Evolutionary conservation across 2,329 filamentous ascomycete genomes (phyloP).

Genomic region (Pseudogymnoascus sp.): DNA sequence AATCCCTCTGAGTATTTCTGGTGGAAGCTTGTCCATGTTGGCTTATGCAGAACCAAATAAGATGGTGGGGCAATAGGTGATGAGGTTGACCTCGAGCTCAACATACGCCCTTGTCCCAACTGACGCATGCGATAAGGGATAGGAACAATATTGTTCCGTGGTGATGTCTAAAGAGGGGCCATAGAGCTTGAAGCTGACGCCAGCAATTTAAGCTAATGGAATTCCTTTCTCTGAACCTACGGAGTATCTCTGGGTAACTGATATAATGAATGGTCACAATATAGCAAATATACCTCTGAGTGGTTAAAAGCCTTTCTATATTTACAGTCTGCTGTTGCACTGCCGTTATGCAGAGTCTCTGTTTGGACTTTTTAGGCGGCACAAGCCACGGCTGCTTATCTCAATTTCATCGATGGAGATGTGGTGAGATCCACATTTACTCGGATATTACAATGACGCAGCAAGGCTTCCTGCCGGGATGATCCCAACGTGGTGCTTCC

Average conservation of each 20-base stretch:
- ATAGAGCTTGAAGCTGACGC: too few species aligned
- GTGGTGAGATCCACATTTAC: not conserved
- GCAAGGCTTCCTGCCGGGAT: not conserved
- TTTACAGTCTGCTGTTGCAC: not conserved
- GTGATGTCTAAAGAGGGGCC: not conserved
- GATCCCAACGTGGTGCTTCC: not conserved
- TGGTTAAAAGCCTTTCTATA: not conserved
- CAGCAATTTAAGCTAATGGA: not conserved
- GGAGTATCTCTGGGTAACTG: not conserved
- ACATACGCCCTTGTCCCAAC: not conserved
- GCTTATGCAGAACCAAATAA: not conserved
- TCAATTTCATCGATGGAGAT: not conserved
- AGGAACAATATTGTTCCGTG: not conserved
- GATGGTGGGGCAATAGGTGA: conserved; percentile 3
- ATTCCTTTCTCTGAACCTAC: not conserved
- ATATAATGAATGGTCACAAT: not conserved
- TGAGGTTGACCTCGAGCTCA: not conserved
- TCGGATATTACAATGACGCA: conserved; percentile 5
- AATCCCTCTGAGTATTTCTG: conserved; percentile 40
- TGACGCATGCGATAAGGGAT: conserved; percentile 1
- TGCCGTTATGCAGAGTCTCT: not conserved
- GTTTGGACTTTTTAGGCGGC: not conserved
- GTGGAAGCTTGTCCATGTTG: conserved; percentile 39
- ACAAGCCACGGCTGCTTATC: not conserved
- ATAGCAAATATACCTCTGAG: not conserved